Evolutionary conservation across 139 green algal species (phyloP).

Genomic region (Limnomonas spitsbergensis): DNA sequence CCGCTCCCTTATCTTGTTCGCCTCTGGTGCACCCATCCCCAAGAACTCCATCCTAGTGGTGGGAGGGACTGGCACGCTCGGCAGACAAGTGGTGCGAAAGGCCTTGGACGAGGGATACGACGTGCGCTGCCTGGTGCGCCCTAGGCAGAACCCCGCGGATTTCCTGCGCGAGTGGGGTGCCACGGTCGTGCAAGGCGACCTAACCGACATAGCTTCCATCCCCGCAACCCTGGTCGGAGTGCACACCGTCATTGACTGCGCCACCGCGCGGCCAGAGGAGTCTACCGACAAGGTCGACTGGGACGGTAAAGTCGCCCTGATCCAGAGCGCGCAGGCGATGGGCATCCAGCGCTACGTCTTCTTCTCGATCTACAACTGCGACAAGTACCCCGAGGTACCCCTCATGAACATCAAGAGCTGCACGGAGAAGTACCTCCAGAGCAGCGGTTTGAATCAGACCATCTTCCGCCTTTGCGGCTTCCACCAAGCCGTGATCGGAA

Average conservation of each 20-base stretch:
- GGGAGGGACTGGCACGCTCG: conserved; percentile 93
- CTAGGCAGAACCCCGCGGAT: conserved; percentile 87
- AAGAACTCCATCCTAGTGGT: conserved; percentile 87
- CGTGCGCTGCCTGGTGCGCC: conserved; percentile 92
- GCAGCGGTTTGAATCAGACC: conserved; percentile 86
- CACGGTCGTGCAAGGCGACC: conserved; percentile 88
- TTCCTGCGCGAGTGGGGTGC: conserved; percentile 98
- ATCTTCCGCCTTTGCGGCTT: conserved; percentile 93
- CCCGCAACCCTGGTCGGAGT: conserved; percentile 95
- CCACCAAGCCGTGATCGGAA: conserved; percentile 95
- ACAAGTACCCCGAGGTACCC: conserved; percentile 88
- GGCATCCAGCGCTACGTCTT: conserved; percentile 96
- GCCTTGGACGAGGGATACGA: conserved; percentile 98
- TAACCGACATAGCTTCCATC: conserved; percentile 88
- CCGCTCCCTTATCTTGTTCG: background rate
- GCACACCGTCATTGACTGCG: conserved; percentile 93
- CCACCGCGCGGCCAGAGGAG: conserved; percentile 95
- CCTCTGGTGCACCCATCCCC: background rate
- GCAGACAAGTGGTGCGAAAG: conserved; percentile 90
- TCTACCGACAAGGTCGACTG: conserved; percentile 89
- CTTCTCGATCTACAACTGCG: conserved; percentile 95
- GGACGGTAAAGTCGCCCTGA: conserved; percentile 96
- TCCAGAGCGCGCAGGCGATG: conserved; percentile 96
- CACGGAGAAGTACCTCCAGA: conserved; percentile 90
- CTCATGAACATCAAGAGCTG: conserved; percentile 91